phyloP scores from a whole-genome alignment of 2,329 filamentous ascomycete genomes.

The Aspergillus novofumigatus region DNA sequence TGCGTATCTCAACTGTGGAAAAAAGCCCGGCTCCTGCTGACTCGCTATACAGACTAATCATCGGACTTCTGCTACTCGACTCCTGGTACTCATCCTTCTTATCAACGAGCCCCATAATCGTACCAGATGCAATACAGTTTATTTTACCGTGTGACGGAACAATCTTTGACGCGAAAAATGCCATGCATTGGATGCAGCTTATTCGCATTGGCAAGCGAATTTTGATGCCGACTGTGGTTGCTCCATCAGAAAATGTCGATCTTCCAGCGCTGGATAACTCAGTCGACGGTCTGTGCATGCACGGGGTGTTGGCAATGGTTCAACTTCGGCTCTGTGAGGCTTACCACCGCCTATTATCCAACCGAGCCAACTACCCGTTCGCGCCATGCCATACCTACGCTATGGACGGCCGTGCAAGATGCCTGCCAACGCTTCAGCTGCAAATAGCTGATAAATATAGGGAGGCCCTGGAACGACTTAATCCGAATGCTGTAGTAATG shows the following conservation, averaged over 20 bases:
- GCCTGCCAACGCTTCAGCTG: conserved; percentile 30
- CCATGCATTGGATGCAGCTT: conserved; percentile 35
- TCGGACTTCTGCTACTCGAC: conserved; percentile 44
- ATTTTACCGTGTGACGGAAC: conserved; percentile 44
- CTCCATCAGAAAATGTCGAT: conserved; percentile 33
- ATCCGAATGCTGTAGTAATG: conserved; percentile 48
- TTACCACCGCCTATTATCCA: conserved; percentile 40
- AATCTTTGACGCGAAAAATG: conserved; percentile 41
- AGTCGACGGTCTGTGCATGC: conserved; percentile 34
- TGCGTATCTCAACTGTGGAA: conserved; percentile 6
- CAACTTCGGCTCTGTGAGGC: conserved; percentile 42
- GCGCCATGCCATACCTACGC: conserved; percentile 45
- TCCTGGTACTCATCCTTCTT: conserved; percentile 48
- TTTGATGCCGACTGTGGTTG: conserved; percentile 29
- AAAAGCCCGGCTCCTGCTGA: conserved; percentile 3
- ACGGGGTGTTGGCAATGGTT: conserved; percentile 36
- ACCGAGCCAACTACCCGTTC: conserved; percentile 36
- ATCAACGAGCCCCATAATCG: conserved; percentile 44
- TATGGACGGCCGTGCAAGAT: conserved; percentile 45
- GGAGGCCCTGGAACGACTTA: conserved; percentile 40
- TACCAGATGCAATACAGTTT: conserved; percentile 45
- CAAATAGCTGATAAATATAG: conserved; percentile 36
- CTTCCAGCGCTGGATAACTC: conserved; percentile 31
- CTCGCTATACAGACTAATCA: conserved; percentile 33
- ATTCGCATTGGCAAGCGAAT: conserved; percentile 33